These are phyloP conservation scores for Kregervanrija delftensis DNA, from an alignment of 805 yeast species.

Conservation along the genomic window DNA sequence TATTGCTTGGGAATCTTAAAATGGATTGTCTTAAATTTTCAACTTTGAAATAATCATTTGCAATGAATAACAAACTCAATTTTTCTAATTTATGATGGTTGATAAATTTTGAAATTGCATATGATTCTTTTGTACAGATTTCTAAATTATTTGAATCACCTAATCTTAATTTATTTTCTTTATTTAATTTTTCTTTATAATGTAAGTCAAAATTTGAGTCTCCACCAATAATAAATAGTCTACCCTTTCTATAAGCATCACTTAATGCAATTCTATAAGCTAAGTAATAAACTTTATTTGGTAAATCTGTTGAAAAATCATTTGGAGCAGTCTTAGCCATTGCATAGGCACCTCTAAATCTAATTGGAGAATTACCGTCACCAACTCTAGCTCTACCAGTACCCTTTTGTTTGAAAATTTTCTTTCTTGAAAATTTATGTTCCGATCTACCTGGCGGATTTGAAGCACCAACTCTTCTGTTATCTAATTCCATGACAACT, in stretches of 20 bases:
- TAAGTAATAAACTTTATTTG: conserved; percentile 59
- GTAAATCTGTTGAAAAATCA: conserved; percentile 76
- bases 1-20: conserved; percentile 37
- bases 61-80: conserved; percentile 60
- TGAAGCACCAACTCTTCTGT: conserved; percentile 81
- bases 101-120: conserved; percentile 31
- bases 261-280: conserved; percentile 83
- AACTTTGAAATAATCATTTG: conserved; percentile 37
- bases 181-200: conserved; percentile 3
- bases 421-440: conserved; percentile 76
- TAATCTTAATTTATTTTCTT: conserved; percentile 9
- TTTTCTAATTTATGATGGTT: conserved; percentile 41
- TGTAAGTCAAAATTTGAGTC: conserved; percentile 16
- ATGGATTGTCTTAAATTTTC: conserved; percentile 57
- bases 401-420: conserved; percentile 86
- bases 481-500: conserved; percentile 85
- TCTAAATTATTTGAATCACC: conserved; percentile 25
- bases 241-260: conserved; percentile 71
- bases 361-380: conserved; percentile 89
- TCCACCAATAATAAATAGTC: conserved; percentile 62
- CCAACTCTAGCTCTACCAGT: conserved; percentile 94
- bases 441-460: conserved; percentile 84
- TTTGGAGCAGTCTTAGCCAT: conserved; percentile 87
- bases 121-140: conserved; percentile 23
- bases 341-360: conserved; percentile 86